Evolutionary conservation across 306 rosid species (phyloP), one percentile per base, ranked within the genome.

Genomic region (Acacia confusa): DNA sequence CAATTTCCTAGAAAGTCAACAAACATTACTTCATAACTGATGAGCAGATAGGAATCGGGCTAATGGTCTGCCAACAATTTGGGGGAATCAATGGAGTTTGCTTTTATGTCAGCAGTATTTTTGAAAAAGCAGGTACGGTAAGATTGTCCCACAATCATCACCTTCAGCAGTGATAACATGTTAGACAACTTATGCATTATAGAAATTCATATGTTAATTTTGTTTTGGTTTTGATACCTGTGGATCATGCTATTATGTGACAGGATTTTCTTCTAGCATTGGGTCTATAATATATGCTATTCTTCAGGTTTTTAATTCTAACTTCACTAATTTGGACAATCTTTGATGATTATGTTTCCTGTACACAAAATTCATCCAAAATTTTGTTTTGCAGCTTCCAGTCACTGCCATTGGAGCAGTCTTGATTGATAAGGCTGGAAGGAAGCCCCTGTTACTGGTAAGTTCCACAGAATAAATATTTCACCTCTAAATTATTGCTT

Each of bases 11-110:
- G 24, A 38, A 65, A 43, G 27, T 47, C 30, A 66, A 72, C 30
- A n/a, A 24, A 47, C 16, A 55, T n/a, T 24, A 22, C 63, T 7
- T 52, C 74, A 43, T 41, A 69, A 52, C 45, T 11, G 71, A 61
- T 79, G 82, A 73, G 32, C 88, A 95, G 99, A 93, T 95, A 52
- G 99, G 89, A 81, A 81, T 92, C 58, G 99, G 99, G 20, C 83
- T 93, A 71, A 93, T 92, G 97, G 86, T 90, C 32, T 95, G 97
- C 83, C 99, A 95, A 86, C 99, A 93, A 85, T 77, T 93, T 5
- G 99, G 99, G 25, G 99, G 99, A 82, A 91, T 95, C 88, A 95
- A 95, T 22, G 97, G 90, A 70, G 47, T 95, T 78, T 86, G 90
- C 84, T 95, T 95, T 82, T 95, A 95, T 53, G 55, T 82, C 77